These are phyloP conservation scores for Colletotrichum scovillei DNA, from an alignment of 2,329 filamentous ascomycete species.

Conservation along the genomic window DNA sequence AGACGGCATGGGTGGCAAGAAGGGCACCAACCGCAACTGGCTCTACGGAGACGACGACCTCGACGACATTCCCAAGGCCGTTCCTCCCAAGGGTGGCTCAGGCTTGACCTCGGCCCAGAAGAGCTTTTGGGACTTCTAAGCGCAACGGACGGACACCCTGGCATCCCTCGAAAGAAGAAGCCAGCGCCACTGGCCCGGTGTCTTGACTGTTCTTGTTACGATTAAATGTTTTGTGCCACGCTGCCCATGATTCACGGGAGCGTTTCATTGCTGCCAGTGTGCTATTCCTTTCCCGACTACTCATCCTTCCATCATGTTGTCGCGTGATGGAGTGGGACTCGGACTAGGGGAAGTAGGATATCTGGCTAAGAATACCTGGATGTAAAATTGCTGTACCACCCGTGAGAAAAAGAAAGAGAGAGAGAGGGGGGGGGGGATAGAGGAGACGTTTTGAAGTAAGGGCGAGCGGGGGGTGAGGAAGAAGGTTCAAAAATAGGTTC, in stretches of 20 bases:
- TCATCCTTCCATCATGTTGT: neutral
- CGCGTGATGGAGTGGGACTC: too few relatives aligned
- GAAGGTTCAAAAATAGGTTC: conserved; percentile 4
- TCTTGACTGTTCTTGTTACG: conserved; percentile 38
- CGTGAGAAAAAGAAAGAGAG: neutral
- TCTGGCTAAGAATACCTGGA: conserved; percentile 4
- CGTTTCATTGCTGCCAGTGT: conserved; percentile 23
- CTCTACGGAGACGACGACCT: conserved; percentile 65
- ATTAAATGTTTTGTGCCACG: conserved; percentile 44
- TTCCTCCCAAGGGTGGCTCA: conserved; percentile 51
- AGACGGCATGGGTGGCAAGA: conserved; percentile 75
- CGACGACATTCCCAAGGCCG: conserved; percentile 45
- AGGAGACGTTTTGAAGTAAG: conserved; percentile 23
- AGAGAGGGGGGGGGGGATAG: neutral
- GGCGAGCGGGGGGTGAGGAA: neutral
- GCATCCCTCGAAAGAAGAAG: conserved; percentile 17
- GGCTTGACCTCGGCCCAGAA: conserved; percentile 44
- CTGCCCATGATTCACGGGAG: conserved; percentile 48
- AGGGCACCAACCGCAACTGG: conserved; percentile 67
- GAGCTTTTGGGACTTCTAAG: conserved; percentile 62
- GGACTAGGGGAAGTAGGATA: neutral
- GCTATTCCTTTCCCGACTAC: conserved; percentile 28
- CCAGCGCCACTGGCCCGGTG: neutral
- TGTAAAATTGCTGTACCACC: conserved; percentile 17
- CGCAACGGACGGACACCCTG: neutral